These are phyloP conservation scores for Pythium aristosporum DNA, from an alignment of 352 stramenopile genomes.

Conservation along the genomic window DNA sequence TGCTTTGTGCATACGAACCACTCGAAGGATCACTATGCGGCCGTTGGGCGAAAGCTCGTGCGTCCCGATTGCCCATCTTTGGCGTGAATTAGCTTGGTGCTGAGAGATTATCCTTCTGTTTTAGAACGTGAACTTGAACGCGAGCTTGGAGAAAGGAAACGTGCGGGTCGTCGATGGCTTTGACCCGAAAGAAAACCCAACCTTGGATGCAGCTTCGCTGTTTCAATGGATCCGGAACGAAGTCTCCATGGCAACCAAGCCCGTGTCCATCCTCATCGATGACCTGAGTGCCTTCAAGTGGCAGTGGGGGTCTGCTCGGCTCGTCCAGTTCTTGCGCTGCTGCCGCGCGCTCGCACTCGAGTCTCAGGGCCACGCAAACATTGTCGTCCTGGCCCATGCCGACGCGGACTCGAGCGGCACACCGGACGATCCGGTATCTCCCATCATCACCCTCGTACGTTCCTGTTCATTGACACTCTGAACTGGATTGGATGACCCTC, in stretches of 20 bases:
- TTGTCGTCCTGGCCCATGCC: constrained; percentile 55
- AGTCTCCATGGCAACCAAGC: constrained; percentile 30
- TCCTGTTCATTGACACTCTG: neutral
- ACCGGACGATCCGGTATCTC: neutral
- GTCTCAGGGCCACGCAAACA: constrained; percentile 46
- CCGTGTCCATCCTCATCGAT: constrained; percentile 59
- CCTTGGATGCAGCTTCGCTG: constrained; percentile 16
- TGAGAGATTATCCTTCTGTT: neutral
- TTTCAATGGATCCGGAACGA: constrained; percentile 41
- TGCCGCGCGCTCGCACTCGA: constrained; percentile 58
- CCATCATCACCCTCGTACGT: constrained; percentile 12
- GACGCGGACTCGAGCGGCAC: constrained; percentile 39
- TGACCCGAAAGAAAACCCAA: neutral
- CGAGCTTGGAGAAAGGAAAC: constrained; percentile 33
- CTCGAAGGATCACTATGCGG: constrained; percentile 55
- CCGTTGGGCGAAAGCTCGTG: constrained; percentile 70
- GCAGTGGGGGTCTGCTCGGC: constrained; percentile 39
- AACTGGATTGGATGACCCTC: neutral
- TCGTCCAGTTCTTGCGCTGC: constrained; percentile 61
- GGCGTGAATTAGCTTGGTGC: too few relatives aligned
- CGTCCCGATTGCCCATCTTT: too few relatives aligned
- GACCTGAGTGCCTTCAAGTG: constrained; percentile 64
- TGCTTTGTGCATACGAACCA: constrained; percentile 54
- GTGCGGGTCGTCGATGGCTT: constrained; percentile 49
- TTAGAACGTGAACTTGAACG: constrained; percentile 54